Base-by-base conservation (phyloP, 2,329 filamentous ascomycete genomes). In the Myriosclerotinia duriaeana region DNA sequence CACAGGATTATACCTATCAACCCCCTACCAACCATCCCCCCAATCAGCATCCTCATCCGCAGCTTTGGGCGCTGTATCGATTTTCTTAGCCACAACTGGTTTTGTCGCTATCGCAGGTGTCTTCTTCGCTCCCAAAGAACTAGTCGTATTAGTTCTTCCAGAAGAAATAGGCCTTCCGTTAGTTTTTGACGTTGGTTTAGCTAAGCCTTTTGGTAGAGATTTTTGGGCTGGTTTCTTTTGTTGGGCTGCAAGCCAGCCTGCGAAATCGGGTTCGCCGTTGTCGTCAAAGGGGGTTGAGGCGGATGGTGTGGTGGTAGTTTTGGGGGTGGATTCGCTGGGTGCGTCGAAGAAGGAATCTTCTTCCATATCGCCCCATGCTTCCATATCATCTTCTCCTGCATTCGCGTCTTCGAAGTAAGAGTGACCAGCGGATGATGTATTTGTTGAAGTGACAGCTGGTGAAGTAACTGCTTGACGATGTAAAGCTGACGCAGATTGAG, bases 171-270 rank as follows among this genome's bases (percentile, higher is more conserved):
- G 76, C 67, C 76, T 66, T 12, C 53, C 65, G 11, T 62, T 68
- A 56, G 42, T 69, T 46, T 69, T 67, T 17, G 77, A 71, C 1
- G 78, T 68, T 2, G 85, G 74, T 78, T 96, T 97, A 1, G 82
- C 79, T 36, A 98, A 77, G 0, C 94, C 94, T 78, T 96, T 99
- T 0, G 94, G 93, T 65, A 98, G 76, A 3, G 89, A 80, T 71
- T 91, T 95, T 1, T 58, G 60, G 66, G 76, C 75, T 63, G 67
- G 77, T 74, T 83, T 83, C 80, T 96, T 97, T 7, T 90, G 87
- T 76, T 97, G 92, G 15, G 93, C 93, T 15, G 92, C 93, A 30
- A 98, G 79, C 93, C 95, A 98, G 6, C 93, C 93, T 6, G 93
- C 94, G 78, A 99, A 98, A 77, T 98, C 95, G 0, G 94, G 94